These are phyloP conservation scores for Cyclotella choctawhatcheeana DNA, from an alignment of 108 stramenopile genomes.

Conservation along the genomic window DNA sequence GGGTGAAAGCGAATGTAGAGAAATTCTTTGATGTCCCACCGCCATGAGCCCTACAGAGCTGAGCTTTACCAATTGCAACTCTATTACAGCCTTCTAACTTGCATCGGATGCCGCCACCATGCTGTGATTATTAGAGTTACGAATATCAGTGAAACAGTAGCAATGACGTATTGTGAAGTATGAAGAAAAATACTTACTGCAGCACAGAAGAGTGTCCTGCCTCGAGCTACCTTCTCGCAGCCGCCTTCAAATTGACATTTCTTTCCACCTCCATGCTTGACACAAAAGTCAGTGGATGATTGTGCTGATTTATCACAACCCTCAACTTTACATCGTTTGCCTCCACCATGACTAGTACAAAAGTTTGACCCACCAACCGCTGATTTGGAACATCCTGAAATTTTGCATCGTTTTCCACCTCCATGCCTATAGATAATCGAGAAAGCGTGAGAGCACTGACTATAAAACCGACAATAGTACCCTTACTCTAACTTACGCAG, in stretches of 20 bases:
- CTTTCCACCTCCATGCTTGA: constrained; percentile 98
- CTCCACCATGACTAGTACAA: constrained; percentile 97
- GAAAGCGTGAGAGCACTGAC: not conserved
- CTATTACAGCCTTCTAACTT: constrained; percentile 94
- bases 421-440: constrained; percentile 71
- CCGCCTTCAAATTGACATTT: constrained; percentile 76
- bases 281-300: constrained; percentile 94
- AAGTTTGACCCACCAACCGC: constrained; percentile 95
- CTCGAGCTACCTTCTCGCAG: constrained; percentile 88
- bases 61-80: constrained; percentile 92
- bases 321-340: constrained; percentile 87
- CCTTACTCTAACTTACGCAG: constrained; percentile 51
- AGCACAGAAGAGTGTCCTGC: constrained; percentile 88
- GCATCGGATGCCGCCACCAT: constrained; percentile 97
- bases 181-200: constrained; percentile 53
- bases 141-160: no score
- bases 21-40: constrained; percentile 52
- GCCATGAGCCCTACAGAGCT: constrained; percentile 95
- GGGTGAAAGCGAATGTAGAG: not conserved
- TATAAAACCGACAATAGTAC: not conserved
- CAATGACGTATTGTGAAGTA: no score
- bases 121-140: no score
- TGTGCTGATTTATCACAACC: constrained; percentile 95
- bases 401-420: constrained; percentile 94
- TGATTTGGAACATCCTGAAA: constrained; percentile 92